Conservation (phyloP, 495 filamentous ascomycete species). For the Penicillium subrubescens region DNA sequence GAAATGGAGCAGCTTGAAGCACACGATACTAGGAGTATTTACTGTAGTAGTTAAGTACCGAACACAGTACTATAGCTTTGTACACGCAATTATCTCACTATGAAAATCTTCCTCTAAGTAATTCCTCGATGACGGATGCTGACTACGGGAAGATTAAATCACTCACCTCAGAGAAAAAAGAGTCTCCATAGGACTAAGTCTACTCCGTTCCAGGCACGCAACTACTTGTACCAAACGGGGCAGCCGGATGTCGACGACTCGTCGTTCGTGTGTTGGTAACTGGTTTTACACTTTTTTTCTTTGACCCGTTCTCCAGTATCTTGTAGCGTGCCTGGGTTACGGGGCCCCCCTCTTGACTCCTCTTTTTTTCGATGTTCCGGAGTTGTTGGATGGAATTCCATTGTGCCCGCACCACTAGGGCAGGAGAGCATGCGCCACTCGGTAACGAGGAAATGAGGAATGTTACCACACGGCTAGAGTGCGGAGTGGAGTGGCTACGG, state of each 20-base stretch:
- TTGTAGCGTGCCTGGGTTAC: background rate
- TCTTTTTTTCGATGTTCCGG: background rate
- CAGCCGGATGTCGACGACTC: background rate
- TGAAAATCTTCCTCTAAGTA: background rate
- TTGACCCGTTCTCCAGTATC: background rate
- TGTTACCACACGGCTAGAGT: slow-evolving; percentile 7
- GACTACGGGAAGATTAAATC: slow-evolving; percentile 20
- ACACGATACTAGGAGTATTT: no score
- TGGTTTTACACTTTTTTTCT: background rate
- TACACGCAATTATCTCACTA: background rate
- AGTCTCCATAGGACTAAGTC: background rate
- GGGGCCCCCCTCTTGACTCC: background rate
- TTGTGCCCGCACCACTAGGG: slow-evolving; percentile 10
- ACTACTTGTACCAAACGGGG: background rate
- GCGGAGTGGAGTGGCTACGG: background rate
- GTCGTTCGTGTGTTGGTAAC: background rate
- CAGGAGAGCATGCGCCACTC: slow-evolving; percentile 23
- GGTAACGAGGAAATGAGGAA: slow-evolving; percentile 14
- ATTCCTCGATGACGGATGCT: background rate
- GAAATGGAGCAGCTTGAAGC: background rate
- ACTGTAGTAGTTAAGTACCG: background rate
- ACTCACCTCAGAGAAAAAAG: slow-evolving; percentile 13
- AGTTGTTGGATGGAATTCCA: background rate
- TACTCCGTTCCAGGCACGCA: background rate
- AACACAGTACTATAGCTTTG: background rate